These are phyloP conservation scores for Huiozyma naganishii DNA, from an alignment of 805 yeast species.

Conservation along the genomic window DNA sequence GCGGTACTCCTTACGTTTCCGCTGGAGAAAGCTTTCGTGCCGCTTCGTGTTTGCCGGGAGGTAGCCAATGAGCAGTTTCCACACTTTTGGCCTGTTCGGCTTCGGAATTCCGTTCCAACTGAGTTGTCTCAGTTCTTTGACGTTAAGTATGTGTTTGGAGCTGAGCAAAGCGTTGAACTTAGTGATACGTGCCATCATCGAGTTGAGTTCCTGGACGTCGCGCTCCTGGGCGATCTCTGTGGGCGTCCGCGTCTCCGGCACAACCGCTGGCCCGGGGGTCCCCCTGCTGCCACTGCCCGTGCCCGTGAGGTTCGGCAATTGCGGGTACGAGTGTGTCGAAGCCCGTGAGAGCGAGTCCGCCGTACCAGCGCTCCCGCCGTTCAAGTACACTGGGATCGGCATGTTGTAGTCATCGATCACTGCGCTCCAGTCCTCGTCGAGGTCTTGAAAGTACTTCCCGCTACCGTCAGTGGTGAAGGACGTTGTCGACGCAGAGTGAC, in stretches of 20 bases:
- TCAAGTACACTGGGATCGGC: constrained; percentile 25
- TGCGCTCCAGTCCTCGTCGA: constrained; percentile 92
- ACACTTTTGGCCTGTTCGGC: constrained; percentile 66
- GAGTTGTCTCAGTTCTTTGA: constrained; percentile 59
- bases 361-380: constrained; percentile 18
- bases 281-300: constrained; percentile 3
- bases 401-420: constrained; percentile 39
- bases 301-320: constrained; percentile 20
- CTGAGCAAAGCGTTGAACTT: constrained; percentile 57
- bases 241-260: constrained; percentile 12
- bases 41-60: constrained; percentile 77
- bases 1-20: constrained; percentile 77
- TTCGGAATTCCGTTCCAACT: constrained; percentile 94
- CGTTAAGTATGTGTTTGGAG: constrained; percentile 44
- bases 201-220: constrained; percentile 38
- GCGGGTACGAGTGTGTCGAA: constrained; percentile 19
- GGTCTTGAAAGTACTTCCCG: constrained; percentile 44
- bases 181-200: constrained; percentile 48
- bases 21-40: constrained; percentile 52
- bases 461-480: constrained; percentile 13
- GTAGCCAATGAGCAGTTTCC: constrained; percentile 88
- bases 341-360: constrained; percentile 11
- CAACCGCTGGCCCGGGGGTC: not conserved
- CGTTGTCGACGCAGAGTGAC: constrained; percentile 2
- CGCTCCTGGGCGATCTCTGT: constrained; percentile 23